phyloP scores from a whole-genome alignment of 495 filamentous ascomycete genomes.

The Jackrogersella minutella region DNA sequence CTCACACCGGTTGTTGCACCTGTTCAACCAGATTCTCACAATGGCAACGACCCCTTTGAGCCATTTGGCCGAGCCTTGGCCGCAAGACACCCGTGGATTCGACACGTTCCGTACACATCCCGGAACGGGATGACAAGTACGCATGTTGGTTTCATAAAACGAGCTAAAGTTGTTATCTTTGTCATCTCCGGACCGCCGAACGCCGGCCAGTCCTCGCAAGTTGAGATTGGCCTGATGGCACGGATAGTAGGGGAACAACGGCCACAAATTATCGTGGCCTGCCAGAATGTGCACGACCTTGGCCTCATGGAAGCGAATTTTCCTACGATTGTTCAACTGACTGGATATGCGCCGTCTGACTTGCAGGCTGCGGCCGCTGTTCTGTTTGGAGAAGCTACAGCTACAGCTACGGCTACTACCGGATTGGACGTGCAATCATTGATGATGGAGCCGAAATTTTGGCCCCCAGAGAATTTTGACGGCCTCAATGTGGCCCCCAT shows the following conservation, averaged over 20 bases:
- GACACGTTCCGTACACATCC: constrained; percentile 67
- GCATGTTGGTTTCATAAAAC: constrained; percentile 66
- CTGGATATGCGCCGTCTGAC: constrained; percentile 58
- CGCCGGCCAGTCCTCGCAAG: constrained; percentile 50
- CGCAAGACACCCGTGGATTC: constrained; percentile 60
- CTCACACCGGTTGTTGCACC: constrained; percentile 66
- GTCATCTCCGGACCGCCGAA: constrained; percentile 55
- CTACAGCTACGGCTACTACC: constrained; percentile 14
- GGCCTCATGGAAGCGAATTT: constrained; percentile 51
- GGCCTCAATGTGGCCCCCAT: constrained; percentile 52
- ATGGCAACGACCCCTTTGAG: constrained; percentile 65
- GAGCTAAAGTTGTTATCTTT: constrained; percentile 63
- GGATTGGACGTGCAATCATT: constrained; percentile 49
- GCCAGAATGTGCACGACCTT: constrained; percentile 50
- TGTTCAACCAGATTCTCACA: constrained; percentile 44
- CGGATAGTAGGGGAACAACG: constrained; percentile 55
- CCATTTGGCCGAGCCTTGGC: constrained; percentile 65
- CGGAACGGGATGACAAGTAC: constrained; percentile 65
- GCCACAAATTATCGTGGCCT: constrained; percentile 60
- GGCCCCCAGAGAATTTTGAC: constrained; percentile 59
- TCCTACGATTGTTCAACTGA: constrained; percentile 56
- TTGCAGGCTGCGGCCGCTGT: constrained; percentile 63
- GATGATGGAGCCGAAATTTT: constrained; percentile 51
- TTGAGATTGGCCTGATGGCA: constrained; percentile 53
- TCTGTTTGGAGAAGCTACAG: constrained; percentile 57